Evolutionary conservation across 192 early-diverging fungal genomes (phyloP), one percentile per base, ranked within the genome.

Genomic region (Coemansia sp.): DNA sequence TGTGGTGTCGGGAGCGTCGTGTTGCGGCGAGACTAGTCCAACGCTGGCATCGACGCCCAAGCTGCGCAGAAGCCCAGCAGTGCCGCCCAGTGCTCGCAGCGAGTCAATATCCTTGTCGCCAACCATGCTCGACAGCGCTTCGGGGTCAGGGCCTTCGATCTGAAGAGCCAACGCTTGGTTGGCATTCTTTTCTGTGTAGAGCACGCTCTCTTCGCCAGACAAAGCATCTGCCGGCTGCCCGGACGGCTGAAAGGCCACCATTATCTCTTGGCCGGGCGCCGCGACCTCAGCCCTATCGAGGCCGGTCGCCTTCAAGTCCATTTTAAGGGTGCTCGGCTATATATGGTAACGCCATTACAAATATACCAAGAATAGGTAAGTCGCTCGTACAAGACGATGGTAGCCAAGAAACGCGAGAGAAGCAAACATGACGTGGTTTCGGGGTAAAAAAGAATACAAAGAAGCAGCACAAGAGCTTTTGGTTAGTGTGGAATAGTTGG

Each of bases 21-120:
- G 9, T 2, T 15, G 19, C 4, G 50, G n/a, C 8, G 72, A 40
- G 1, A 62, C 58, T 13, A 76, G 23, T 2, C 72, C 72, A 17
- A 41, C 53, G 2, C 62, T 58, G 11, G 45, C 8, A 43, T 52
- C 22, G 39, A 69, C 72, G 25, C 60, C 54, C 18, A 76, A 63
- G 21, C 29, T 29, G 27, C 40, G 35, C 23, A 76, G 58, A 29
- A 76, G 55, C 1, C 43, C 54, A 1, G 53, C 21, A 21, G 72
- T 76, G 41, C 72, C 72, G 4, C 72, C 72, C n/a, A 76, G 46
- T 19, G 32, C 39, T 32, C 58, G 72, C 51, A 76, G 45, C 11
- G 51, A 54, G 0, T 43, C 50, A 13, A 58, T 10, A 34, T 69
- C 66, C 25, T 76, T 76, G 58, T 76, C 72, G 18, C 50, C 60